Percentiles rank a stretch among this genome's conserved stretches.
phyloP scores from a whole-genome alignment of 331 rosid species.

The Stylosanthes scabra region DNA sequence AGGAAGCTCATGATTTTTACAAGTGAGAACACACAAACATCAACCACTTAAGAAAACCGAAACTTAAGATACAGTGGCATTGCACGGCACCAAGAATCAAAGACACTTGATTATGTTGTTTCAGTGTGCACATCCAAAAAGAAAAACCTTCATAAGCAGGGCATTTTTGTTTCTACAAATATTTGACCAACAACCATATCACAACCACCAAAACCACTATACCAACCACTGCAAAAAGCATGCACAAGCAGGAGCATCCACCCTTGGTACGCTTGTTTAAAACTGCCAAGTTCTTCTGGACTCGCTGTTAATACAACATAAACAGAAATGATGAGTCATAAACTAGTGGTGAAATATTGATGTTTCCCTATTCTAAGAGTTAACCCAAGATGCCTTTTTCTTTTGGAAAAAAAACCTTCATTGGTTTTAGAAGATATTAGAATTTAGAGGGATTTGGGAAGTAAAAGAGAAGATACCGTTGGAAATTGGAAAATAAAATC shows the following conservation, averaged over 20 bases:
- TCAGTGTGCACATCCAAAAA: slow-evolving; percentile 47
- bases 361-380: slow-evolving; percentile 17
- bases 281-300: slow-evolving; percentile 90
- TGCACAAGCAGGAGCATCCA: slow-evolving; percentile 91
- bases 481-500: not conserved
- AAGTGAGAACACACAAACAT: slow-evolving; percentile 24
- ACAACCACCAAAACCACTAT: slow-evolving; percentile 73
- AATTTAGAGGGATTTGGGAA: slow-evolving; percentile 24
- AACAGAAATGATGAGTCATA: slow-evolving; percentile 28
- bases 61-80: slow-evolving; percentile 35
- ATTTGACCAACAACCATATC: slow-evolving; percentile 72
- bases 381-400: not conserved
- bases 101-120: slow-evolving; percentile 34
- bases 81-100: slow-evolving; percentile 31
- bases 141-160: slow-evolving; percentile 14
- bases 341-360: slow-evolving; percentile 15
- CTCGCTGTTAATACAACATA: slow-evolving; percentile 64
- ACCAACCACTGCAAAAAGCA: slow-evolving; percentile 81
- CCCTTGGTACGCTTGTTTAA: slow-evolving; percentile 87
- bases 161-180: slow-evolving; percentile 58
- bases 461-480: not conserved
- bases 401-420: not conserved
- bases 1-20: slow-evolving; percentile 12
- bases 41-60: slow-evolving; percentile 24
- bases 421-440: slow-evolving; percentile 2